Conservation (phyloP, 805 yeast species). For the Candida palmyrensis region DNA sequence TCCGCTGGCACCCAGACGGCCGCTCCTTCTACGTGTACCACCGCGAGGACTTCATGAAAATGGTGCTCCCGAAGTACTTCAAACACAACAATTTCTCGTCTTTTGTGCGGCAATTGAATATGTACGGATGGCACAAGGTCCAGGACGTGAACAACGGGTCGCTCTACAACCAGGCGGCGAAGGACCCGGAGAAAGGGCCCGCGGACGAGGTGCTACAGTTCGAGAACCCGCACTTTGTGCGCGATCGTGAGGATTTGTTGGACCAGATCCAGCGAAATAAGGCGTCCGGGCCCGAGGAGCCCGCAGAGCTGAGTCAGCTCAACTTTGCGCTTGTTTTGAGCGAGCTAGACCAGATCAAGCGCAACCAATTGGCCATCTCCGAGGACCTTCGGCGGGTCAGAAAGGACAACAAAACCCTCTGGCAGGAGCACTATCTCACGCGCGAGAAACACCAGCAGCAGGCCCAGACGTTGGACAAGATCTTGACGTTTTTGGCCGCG, state of each 20-base stretch:
- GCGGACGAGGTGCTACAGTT: constrained; percentile 87
- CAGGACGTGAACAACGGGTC: constrained; percentile 86
- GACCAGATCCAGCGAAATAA: constrained; percentile 81
- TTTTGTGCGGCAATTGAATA: constrained; percentile 91
- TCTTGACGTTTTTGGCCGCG: constrained; percentile 80
- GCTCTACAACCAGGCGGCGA: constrained; percentile 33
- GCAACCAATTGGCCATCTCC: constrained; percentile 73
- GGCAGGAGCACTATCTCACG: constrained; percentile 83
- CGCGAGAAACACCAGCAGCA: constrained; percentile 84
- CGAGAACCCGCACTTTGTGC: constrained; percentile 71
- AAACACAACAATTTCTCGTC: constrained; percentile 93
- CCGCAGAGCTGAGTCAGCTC: neutral
- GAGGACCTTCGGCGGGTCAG: constrained; percentile 81
- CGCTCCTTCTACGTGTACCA: constrained; percentile 78
- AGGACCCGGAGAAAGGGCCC: constrained; percentile 16
- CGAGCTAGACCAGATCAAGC: constrained; percentile 72
- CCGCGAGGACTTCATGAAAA: constrained; percentile 79
- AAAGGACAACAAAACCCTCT: constrained; percentile 81
- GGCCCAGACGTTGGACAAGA: constrained; percentile 82
- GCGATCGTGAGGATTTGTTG: constrained; percentile 76
- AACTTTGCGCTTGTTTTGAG: constrained; percentile 39
- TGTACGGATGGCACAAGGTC: constrained; percentile 99
- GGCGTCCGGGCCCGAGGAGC: neutral
- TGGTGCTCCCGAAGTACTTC: constrained; percentile 84
- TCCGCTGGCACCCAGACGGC: constrained; percentile 85